A percentile compares a stretch with the other conserved stretches of the same genome.
Evolutionary conservation across 768 basidiomycete species (phyloP).

Genomic region (Ramaria rubella): DNA sequence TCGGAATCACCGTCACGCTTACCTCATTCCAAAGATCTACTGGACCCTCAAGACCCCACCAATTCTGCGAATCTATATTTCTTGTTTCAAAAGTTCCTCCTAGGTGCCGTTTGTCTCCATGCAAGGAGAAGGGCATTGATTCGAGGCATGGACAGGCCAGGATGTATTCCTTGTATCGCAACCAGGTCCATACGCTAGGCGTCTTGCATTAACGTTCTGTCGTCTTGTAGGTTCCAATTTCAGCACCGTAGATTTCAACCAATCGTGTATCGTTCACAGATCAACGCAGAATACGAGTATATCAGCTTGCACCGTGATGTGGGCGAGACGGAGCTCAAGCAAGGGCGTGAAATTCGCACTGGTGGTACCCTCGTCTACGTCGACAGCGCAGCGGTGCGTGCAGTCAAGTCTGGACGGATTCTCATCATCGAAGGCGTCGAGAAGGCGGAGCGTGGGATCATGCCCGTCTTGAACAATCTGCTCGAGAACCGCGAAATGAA

Average conservation of each 20-base stretch:
- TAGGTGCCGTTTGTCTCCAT: constrained; percentile 24
- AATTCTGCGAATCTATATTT: constrained; percentile 57
- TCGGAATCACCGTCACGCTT: constrained; percentile 44
- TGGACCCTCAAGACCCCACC: constrained; percentile 46
- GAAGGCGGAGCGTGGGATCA: constrained; percentile 66
- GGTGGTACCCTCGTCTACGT: constrained; percentile 62
- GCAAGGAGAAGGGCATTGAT: background rate
- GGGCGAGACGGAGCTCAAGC: constrained; percentile 68
- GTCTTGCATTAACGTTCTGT: constrained; percentile 58
- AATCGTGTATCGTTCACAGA: constrained; percentile 29
- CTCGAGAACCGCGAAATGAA: constrained; percentile 72
- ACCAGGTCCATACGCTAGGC: constrained; percentile 59
- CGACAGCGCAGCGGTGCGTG: constrained; percentile 60
- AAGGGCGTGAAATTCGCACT: constrained; percentile 56
- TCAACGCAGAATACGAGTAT: constrained; percentile 65
- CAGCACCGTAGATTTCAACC: background rate
- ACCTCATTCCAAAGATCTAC: constrained; percentile 34
- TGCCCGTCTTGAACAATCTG: constrained; percentile 65
- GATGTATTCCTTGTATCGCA: constrained; percentile 62
- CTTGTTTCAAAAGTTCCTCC: constrained; percentile 59
- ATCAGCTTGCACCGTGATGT: constrained; percentile 62
- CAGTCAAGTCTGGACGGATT: constrained; percentile 57
- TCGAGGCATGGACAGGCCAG: constrained; percentile 29
- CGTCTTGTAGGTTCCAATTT: constrained; percentile 30
- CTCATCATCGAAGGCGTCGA: constrained; percentile 66